A percentile compares a stretch with the other conserved stretches of the same genome.
These are phyloP conservation scores for Corylus heterophylla DNA, from an alignment of 306 rosid genomes.

Conservation along the genomic window DNA sequence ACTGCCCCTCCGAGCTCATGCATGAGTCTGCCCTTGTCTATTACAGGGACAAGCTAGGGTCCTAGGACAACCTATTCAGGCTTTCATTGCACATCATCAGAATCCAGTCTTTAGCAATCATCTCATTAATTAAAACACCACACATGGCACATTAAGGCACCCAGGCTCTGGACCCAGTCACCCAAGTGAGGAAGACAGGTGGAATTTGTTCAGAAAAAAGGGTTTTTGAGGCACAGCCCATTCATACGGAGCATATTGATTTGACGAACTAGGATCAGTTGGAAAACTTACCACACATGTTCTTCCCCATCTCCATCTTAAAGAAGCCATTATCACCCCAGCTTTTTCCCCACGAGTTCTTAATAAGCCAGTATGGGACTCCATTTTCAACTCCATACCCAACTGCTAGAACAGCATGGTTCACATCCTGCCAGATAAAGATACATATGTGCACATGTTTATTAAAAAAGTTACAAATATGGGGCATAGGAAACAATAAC, in stretches of 20 bases:
- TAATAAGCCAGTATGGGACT: slow-evolving; percentile 79
- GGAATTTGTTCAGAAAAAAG: background rate
- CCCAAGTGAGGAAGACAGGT: background rate
- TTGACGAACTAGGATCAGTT: background rate
- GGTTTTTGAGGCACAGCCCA: too few species aligned
- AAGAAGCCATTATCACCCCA: slow-evolving; percentile 97
- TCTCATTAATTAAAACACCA: background rate
- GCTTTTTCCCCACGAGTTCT: slow-evolving; percentile 83
- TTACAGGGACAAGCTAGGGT: too few species aligned
- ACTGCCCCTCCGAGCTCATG: too few species aligned
- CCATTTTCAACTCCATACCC: slow-evolving; percentile 86
- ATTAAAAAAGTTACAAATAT: too few species aligned
- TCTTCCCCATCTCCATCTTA: slow-evolving; percentile 94
- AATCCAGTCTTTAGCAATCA: too few species aligned
- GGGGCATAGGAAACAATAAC: too few species aligned
- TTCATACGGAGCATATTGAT: background rate
- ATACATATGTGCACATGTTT: too few species aligned
- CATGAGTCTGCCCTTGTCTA: too few species aligned
- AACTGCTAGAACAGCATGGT: slow-evolving; percentile 95
- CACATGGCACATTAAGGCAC: background rate
- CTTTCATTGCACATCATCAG: too few species aligned
- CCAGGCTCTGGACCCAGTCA: background rate
- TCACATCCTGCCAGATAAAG: slow-evolving; percentile 77
- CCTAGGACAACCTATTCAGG: too few species aligned
- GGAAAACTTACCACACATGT: slow-evolving; percentile 87